Percentiles rank a stretch among this genome's conserved stretches.
Evolutionary conservation across 345 rosid species (phyloP).

Genomic region (Aegle marmelos): DNA sequence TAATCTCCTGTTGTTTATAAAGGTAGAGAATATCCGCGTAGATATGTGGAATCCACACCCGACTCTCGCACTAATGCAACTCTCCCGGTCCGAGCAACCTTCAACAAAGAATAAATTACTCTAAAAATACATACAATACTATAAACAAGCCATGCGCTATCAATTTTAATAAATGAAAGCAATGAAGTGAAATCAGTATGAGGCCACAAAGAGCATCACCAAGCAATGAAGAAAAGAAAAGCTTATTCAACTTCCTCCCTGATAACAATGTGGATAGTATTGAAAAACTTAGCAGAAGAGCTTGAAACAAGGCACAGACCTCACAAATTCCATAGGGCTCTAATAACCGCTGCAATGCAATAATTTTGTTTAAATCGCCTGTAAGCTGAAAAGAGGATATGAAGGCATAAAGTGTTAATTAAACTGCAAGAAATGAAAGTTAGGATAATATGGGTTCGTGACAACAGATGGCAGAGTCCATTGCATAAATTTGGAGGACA

Average conservation of each 20-base stretch:
- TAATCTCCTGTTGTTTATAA: slow-evolving; percentile 16
- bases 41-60: slow-evolving; percentile 66
- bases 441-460: neutral
- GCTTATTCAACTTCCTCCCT: neutral
- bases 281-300: neutral
- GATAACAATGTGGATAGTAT: neutral
- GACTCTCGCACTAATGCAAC: slow-evolving; percentile 71
- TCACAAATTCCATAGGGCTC: slow-evolving; percentile 70
- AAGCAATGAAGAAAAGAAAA: too few species aligned
- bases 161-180: neutral
- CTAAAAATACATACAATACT: neutral
- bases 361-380: slow-evolving; percentile 63
- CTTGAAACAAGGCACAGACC: slow-evolving; percentile 30
- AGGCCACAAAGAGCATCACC: too few species aligned
- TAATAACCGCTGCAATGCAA: slow-evolving; percentile 54
- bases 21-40: slow-evolving; percentile 64
- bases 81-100: slow-evolving; percentile 81
- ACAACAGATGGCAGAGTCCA: neutral
- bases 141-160: neutral
- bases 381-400: slow-evolving; percentile 41
- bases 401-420: neutral
- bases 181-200: too few species aligned
- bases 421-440: neutral
- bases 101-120: slow-evolving; percentile 19
- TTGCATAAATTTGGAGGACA: neutral